Conservation (phyloP, 2,329 filamentous ascomycete genomes). For the Xylaria sp. region DNA sequence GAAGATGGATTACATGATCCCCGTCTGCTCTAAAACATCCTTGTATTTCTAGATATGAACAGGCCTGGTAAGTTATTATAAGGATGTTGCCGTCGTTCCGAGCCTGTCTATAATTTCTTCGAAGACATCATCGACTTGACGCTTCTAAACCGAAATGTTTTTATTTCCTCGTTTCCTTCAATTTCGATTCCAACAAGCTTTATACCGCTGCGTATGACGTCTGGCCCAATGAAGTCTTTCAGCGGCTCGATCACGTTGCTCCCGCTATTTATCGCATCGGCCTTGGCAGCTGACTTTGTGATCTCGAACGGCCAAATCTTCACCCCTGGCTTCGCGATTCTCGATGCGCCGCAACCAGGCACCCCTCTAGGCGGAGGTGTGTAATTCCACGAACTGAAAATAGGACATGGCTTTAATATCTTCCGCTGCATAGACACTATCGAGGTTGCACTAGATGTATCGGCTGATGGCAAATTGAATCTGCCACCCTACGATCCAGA, state of each 20-base stretch:
- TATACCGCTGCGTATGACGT: slow-evolving; percentile 22
- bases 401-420: slow-evolving; percentile 31
- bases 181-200: background rate
- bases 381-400: slow-evolving; percentile 44
- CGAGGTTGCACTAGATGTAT: slow-evolving; percentile 74
- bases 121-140: slow-evolving; percentile 12
- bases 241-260: slow-evolving; percentile 40
- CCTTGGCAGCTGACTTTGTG: slow-evolving; percentile 61
- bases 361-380: slow-evolving; percentile 72
- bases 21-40: slow-evolving; percentile 19
- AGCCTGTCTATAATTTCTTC: slow-evolving; percentile 15
- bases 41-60: slow-evolving; percentile 21
- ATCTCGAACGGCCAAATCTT: slow-evolving; percentile 74
- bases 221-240: slow-evolving; percentile 41
- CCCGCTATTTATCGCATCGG: slow-evolving; percentile 46
- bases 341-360: slow-evolving; percentile 73
- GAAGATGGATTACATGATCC: slow-evolving; percentile 16
- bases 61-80: slow-evolving; percentile 31
- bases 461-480: slow-evolving; percentile 72
- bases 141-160: background rate
- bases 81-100: slow-evolving; percentile 23
- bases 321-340: slow-evolving; percentile 74
- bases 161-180: background rate
- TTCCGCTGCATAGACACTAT: slow-evolving; percentile 59
- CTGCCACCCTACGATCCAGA: slow-evolving; percentile 66